phyloP scores from a whole-genome alignment of 208 protist species.

The Naegleria gruberi region DNA sequence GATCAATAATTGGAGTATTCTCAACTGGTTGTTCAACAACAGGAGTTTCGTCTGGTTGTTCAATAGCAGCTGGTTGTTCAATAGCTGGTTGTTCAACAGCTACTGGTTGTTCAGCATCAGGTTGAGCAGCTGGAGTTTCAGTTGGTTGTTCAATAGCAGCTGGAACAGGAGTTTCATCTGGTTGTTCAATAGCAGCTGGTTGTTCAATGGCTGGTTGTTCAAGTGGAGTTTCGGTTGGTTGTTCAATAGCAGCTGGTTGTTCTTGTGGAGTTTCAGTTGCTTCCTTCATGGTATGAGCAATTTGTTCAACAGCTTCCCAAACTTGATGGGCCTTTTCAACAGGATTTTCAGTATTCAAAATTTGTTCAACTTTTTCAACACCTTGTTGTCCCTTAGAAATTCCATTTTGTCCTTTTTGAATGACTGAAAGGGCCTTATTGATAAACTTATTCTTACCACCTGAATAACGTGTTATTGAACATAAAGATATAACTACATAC shows the following conservation, averaged over 20 bases:
- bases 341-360: background rate
- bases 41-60: background rate
- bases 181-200: background rate
- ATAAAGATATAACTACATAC: too few relatives aligned
- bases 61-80: background rate
- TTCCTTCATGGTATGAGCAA: too few relatives aligned
- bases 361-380: background rate
- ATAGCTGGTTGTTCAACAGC: background rate
- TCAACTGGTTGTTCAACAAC: background rate
- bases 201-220: background rate
- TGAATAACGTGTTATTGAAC: too few relatives aligned
- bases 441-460: background rate
- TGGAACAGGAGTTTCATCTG: background rate
- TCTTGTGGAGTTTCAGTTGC: background rate
- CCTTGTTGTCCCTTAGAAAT: background rate
- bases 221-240: background rate
- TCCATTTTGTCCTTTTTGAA: background rate
- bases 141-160: background rate
- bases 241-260: background rate
- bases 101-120: background rate
- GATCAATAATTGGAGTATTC: too few relatives aligned
- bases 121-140: background rate
- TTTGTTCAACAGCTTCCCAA: too few relatives aligned
- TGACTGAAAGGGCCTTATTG: background rate
- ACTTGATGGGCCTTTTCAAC: too few relatives aligned